phyloP scores from a whole-genome alignment of 2,329 filamentous ascomycete species.

The Phialophora macrospora region DNA sequence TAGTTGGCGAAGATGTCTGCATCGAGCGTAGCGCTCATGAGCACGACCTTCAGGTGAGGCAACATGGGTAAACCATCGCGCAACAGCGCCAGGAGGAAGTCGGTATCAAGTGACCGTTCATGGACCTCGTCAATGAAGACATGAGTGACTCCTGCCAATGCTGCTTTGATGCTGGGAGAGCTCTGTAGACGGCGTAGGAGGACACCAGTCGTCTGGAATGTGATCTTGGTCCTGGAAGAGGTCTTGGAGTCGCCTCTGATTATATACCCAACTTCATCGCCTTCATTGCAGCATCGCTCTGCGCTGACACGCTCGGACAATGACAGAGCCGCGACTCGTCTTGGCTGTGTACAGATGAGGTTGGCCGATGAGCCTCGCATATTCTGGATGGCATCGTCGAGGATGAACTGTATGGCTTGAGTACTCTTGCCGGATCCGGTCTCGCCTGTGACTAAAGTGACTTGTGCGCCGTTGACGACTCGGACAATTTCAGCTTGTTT shows the following conservation, averaged over 20 bases:
- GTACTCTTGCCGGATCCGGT: constrained; percentile 97
- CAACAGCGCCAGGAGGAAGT: constrained; percentile 87
- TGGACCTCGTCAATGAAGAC: constrained; percentile 97
- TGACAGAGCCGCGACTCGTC: constrained; percentile 90
- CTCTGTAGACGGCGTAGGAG: constrained; percentile 81
- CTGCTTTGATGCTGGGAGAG: constrained; percentile 60
- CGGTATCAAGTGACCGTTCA: constrained; percentile 90
- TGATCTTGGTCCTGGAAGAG: constrained; percentile 80
- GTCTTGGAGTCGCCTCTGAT: constrained; percentile 88
- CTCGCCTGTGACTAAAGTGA: constrained; percentile 96
- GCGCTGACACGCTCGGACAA: constrained; percentile 93
- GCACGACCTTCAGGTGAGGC: constrained; percentile 81
- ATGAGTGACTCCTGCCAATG: constrained; percentile 88
- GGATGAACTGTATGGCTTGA: constrained; percentile 92
- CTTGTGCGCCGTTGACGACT: constrained; percentile 76
- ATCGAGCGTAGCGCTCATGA: constrained; percentile 97
- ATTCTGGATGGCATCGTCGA: constrained; percentile 83
- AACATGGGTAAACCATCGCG: constrained; percentile 76
- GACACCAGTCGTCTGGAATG: constrained; percentile 94
- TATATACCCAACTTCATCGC: constrained; percentile 86
- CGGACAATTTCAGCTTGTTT: constrained; percentile 76
- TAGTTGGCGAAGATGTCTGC: constrained; percentile 83
- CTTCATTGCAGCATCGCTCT: constrained; percentile 79
- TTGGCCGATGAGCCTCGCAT: constrained; percentile 78
- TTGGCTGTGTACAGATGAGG: constrained; percentile 93